Evolutionary conservation across 768 basidiomycete genomes (phyloP).

Genomic region (Boletus pseudo-olivaceus): DNA sequence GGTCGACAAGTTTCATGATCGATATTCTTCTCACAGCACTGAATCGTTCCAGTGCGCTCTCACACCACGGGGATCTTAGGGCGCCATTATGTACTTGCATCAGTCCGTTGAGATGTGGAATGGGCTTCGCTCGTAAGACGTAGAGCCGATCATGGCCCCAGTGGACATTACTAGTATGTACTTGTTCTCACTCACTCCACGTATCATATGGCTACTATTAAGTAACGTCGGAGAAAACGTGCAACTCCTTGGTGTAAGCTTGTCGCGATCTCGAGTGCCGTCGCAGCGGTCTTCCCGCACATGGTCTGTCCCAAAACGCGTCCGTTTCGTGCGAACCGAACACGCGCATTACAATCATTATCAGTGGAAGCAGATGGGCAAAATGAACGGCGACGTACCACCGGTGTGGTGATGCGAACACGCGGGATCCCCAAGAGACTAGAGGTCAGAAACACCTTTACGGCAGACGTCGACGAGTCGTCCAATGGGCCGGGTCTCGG

Average conservation of each 20-base stretch:
- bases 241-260: not conserved
- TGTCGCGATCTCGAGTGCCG: no score
- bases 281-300: no score
- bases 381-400: conserved; percentile 15
- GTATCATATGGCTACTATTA: not conserved
- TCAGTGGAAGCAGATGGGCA: not conserved
- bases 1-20: conserved; percentile 5
- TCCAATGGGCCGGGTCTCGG: conserved; percentile 2
- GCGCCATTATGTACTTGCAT: conserved; percentile 12
- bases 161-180: not conserved
- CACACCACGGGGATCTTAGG: conserved; percentile 27
- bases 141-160: not conserved
- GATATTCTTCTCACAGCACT: conserved; percentile 7
- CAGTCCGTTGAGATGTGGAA: not conserved
- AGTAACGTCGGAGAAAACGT: no score
- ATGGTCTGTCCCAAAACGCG: no score
- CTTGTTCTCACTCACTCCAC: not conserved
- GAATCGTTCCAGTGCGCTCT: conserved; percentile 11
- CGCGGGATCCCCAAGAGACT: not conserved
- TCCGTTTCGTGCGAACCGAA: not conserved
- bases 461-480: conserved; percentile 5
- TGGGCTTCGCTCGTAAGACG: not conserved
- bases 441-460: not conserved
- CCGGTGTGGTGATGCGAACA: conserved; percentile 7
- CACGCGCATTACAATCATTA: not conserved